Base-by-base conservation (phyloP, 306 rosid genomes). In the Leucaena leucocephala region DNA sequence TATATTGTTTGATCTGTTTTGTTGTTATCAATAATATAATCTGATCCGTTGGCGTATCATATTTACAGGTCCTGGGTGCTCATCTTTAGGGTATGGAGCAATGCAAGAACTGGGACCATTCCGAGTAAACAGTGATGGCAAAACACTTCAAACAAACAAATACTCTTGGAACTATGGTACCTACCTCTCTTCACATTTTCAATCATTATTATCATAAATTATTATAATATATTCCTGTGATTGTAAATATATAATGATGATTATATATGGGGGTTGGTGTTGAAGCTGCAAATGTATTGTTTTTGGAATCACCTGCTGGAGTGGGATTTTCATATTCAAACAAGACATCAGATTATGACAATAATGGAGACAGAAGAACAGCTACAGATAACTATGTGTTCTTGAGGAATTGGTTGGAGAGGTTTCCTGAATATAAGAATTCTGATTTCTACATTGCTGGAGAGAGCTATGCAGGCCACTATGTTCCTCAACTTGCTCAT, bases 101-200 rank as follows among this genome's bases (percentile, higher is more conserved):
- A 91, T 95, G 98, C 97, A 91, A 75, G 99, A 95, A 77, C 84
- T 95, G 2, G 99, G 99, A 78, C 99, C 99, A 16, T 93, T 95
- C 46, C 80, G 99, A 36, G 94, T 91, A 52, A 83, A 80, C 27
- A 95, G 98, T 74, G 99, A 95, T 19, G 99, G 99, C 38, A 91
- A 89, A 87, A 89, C 99, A 55, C 91, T 95, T 0, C 85, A 78
- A 79, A 68, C 7, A n/a, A 95, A 93, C 77, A 73, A 19, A 76
- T 92, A 40, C 76, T 84, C 99, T 16, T 95, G 99, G 99, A 91
- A 91, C 65, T 3, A 73, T 68, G 99, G 99, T 91, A 87, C 45
- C 49, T 7, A 21, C 34, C 2, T 11, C 4, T 12, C 4, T 19
- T 22, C 7, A 9, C 36, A 10, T 22, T 3, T 5, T 44, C 13